A percentile compares a stretch with the other conserved stretches of the same genome.
phyloP scores from a whole-genome alignment of 495 filamentous ascomycete species.

The Cryomyces minteri region DNA sequence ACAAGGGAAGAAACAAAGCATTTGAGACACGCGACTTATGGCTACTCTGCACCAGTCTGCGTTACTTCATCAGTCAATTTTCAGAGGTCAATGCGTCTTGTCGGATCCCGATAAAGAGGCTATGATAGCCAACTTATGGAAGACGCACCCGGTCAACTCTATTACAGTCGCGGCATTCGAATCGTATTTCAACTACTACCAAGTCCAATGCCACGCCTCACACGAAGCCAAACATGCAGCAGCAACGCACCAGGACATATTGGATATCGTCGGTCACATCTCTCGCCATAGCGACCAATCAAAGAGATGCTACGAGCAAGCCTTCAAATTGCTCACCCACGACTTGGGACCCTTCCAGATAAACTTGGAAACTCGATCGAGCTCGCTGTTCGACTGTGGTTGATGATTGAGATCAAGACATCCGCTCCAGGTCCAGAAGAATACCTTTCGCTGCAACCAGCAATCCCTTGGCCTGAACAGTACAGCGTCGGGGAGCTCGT shows the following conservation, averaged over 20 bases:
- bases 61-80: neutral
- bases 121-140: neutral
- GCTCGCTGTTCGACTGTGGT: neutral
- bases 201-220: neutral
- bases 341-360: neutral
- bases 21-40: neutral
- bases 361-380: neutral
- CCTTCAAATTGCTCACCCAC: neutral
- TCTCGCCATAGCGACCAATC: neutral
- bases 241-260: neutral
- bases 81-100: neutral
- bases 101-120: neutral
- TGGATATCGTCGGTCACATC: neutral
- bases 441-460: neutral
- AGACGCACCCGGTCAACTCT: neutral
- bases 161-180: neutral
- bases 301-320: neutral
- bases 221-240: neutral
- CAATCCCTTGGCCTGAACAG: neutral
- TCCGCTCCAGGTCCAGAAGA: neutral
- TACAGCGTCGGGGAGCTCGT: neutral
- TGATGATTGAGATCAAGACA: neutral
- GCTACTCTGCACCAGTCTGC: neutral
- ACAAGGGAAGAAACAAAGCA: neutral
- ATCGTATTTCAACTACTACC: neutral